These are phyloP conservation scores for Chalciporus sp. DNA, from an alignment of 1,284 basidiomycete species.

Conservation along the genomic window DNA sequence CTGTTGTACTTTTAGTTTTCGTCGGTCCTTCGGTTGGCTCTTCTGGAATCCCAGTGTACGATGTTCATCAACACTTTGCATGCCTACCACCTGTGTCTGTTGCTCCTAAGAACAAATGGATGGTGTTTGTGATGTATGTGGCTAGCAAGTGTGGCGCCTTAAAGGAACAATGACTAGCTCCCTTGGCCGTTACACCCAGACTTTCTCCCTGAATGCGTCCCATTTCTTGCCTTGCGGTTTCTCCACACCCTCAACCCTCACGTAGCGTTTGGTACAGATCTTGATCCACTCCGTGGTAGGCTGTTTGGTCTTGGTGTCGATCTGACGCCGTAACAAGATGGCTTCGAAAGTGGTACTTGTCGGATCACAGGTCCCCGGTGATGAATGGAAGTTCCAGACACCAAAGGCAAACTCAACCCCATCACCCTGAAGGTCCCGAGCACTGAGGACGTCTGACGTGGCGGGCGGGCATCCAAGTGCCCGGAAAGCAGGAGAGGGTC, in stretches of 20 bases:
- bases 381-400: conserved; percentile 1
- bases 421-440: not conserved
- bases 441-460: not conserved
- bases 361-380: not conserved
- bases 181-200: not conserved
- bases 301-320: conserved; percentile 1
- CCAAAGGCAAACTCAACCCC: not conserved
- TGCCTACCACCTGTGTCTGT: not conserved
- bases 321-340: not conserved
- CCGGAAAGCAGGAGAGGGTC: not conserved
- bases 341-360: not conserved
- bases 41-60: not conserved
- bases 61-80: not conserved
- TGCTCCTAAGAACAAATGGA: not conserved
- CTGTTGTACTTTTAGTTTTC: not conserved
- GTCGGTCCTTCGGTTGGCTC: not conserved
- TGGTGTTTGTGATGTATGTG: not conserved
- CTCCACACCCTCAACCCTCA: not conserved
- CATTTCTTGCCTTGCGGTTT: not conserved
- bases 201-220: not conserved
- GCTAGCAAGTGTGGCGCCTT: too few species aligned
- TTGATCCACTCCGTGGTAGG: not conserved
- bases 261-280: not conserved
- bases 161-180: not conserved
- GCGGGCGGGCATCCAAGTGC: not conserved